Evolutionary conservation across 2,329 filamentous ascomycete genomes (phyloP).

Genomic region (Phymatotrichopsis omnivora): DNA sequence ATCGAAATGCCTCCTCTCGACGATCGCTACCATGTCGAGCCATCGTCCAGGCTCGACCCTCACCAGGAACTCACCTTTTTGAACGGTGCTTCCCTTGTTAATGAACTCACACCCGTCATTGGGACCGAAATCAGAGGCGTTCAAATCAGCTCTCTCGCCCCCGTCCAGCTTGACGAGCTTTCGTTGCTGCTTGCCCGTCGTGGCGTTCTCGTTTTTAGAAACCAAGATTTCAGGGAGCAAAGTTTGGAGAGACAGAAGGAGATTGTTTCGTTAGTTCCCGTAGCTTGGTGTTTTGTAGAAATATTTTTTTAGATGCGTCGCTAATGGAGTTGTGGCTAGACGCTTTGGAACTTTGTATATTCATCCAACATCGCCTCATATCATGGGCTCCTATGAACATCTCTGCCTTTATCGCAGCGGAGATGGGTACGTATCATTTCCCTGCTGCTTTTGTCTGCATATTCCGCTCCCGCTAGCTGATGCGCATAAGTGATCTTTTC

Average conservation of each 20-base stretch:
- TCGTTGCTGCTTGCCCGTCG: constrained; percentile 63
- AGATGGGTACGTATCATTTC: constrained; percentile 4
- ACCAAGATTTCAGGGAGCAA: constrained; percentile 60
- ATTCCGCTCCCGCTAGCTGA: neutral
- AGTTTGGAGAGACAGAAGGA: constrained; percentile 46
- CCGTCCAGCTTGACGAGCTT: constrained; percentile 63
- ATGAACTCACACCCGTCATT: constrained; percentile 59
- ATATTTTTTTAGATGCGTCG: neutral
- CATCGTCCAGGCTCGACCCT: neutral
- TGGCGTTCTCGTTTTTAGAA: constrained; percentile 66
- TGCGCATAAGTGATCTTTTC: constrained; percentile 13
- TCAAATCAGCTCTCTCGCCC: constrained; percentile 56
- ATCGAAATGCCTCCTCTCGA: neutral
- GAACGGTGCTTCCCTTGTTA: constrained; percentile 34
- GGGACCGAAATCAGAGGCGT: constrained; percentile 61
- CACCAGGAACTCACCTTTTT: neutral
- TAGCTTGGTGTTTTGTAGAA: neutral
- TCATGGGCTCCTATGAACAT: constrained; percentile 60
- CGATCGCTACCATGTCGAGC: neutral
- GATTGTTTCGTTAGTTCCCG: neutral
- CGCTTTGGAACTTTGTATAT: constrained; percentile 77
- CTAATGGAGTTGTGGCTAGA: constrained; percentile 35
- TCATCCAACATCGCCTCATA: constrained; percentile 66
- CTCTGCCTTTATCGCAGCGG: constrained; percentile 60
- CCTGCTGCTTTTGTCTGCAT: neutral